Percentiles rank a stretch among this genome's conserved stretches.
phyloP scores from a whole-genome alignment of 352 stramenopile genomes.

The Pythium oligandrum region DNA sequence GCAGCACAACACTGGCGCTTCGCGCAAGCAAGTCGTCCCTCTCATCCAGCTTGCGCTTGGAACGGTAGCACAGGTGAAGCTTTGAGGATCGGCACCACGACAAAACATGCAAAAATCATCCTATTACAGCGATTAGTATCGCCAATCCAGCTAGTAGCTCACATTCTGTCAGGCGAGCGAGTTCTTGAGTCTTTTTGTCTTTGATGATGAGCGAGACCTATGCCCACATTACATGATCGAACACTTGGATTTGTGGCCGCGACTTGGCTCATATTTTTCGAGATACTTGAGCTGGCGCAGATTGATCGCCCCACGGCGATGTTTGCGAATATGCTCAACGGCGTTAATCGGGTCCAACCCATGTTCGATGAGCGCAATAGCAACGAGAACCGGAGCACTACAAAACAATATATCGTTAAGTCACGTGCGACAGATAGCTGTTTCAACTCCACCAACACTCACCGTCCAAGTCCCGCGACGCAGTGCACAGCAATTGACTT shows the following conservation, averaged over 20 bases:
- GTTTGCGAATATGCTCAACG: slow-evolving; percentile 95
- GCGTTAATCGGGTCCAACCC: slow-evolving; percentile 94
- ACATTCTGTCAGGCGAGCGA: too few relatives aligned
- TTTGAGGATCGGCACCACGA: slow-evolving; percentile 1
- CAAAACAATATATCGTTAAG: not conserved
- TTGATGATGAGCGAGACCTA: too few relatives aligned
- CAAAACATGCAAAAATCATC: too few relatives aligned
- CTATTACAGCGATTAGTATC: too few relatives aligned
- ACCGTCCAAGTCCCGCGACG: slow-evolving; percentile 95
- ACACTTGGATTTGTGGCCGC: slow-evolving; percentile 75
- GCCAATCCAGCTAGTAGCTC: too few relatives aligned
- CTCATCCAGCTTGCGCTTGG: slow-evolving; percentile 47
- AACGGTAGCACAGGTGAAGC: slow-evolving; percentile 3
- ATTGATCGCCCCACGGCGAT: slow-evolving; percentile 96
- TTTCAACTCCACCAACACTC: slow-evolving; percentile 10
- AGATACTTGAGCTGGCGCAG: slow-evolving; percentile 97
- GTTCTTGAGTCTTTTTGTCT: too few relatives aligned
- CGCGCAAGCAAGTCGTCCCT: slow-evolving; percentile 75
- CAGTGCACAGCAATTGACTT: slow-evolving; percentile 97
- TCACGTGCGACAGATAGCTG: too few relatives aligned
- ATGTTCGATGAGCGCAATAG: slow-evolving; percentile 97
- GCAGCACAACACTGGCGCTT: slow-evolving; percentile 58
- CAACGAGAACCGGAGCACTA: slow-evolving; percentile 94
- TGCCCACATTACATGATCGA: slow-evolving; percentile 64
- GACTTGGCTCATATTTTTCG: slow-evolving; percentile 90